Base-by-base conservation (phyloP, 768 basidiomycete species). In the Termitomyces sp. region DNA sequence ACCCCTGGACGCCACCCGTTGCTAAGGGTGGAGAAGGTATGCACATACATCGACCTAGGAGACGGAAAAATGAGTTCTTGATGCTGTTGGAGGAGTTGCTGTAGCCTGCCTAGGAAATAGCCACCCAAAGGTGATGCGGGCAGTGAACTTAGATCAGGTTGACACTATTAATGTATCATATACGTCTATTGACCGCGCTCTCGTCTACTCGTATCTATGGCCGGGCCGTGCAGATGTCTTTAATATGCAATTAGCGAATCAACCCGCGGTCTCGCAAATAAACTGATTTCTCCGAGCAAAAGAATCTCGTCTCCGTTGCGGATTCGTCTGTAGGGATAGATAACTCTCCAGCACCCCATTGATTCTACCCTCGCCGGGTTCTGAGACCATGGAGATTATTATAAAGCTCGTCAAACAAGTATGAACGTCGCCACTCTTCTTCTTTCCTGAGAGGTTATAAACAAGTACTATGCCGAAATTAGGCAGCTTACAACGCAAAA, bases 381-480 rank as follows among this genome's bases (percentile, higher is more conserved):
- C 91, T 2, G 93, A 95, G 69, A 91, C 92, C 0, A 89, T 93
- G 88, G 93, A 95, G 61, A 80, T 83, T 56, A 86, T 83, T n/a
- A 76, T 94, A 54, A 95, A 95, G 70, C 78, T 91, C 2, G 82
- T 85, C 30, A 81, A 86, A 63, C 91, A 93, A 75, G 87, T 88
- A 65, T 14, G 72, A 62, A 21, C 19, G 52, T 42, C 7, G 50
- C 11, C 53, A 25, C 53, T 59, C 34, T 48, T 59, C 30, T 46
- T 35, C 16, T 52, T 28, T 5, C 28, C 52, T 54, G 19, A 50
- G 51, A 55, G 43, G 45, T 30, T 34, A 46, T 17, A 50, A 91
- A 44, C n/a, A 50, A 91, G 85, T 92, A 91, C 66, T 89, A 77
- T 61, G 73, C 78, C 16, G 89, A 91, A 64, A 83, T 75, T 0